phyloP scores from a whole-genome alignment of 345 rosid genomes.

The Punica granatum region DNA sequence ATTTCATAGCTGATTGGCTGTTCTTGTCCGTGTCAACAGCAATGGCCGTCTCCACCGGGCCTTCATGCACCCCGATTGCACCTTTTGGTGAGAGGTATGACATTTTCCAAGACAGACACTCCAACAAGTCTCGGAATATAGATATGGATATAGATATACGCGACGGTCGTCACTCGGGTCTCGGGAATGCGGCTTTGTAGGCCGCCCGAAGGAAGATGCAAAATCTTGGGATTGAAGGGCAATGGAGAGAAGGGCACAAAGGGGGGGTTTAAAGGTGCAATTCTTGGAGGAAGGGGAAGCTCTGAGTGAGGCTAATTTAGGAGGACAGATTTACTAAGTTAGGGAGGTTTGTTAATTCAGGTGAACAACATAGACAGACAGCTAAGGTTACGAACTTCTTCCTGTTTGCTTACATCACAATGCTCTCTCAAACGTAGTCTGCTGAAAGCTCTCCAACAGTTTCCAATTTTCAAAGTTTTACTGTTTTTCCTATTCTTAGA shows the following conservation, averaged over 20 bases:
- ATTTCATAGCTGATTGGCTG: conserved; percentile 50
- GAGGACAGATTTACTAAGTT: neutral
- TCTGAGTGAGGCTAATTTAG: neutral
- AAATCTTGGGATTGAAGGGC: neutral
- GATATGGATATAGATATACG: neutral
- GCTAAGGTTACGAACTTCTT: neutral
- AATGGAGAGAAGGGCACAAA: neutral
- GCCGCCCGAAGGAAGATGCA: neutral
- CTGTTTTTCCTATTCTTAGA: no score
- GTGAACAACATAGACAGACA: neutral
- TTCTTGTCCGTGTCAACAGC: conserved; percentile 42
- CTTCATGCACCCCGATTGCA: neutral
- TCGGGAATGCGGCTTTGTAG: neutral
- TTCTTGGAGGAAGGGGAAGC: neutral
- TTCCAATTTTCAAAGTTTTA: no score
- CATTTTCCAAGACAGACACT: neutral
- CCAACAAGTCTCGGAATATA: neutral
- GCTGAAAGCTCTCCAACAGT: no score
- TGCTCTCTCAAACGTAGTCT: no score
- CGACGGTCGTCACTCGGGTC: neutral
- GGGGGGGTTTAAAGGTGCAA: neutral
- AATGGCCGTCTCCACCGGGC: conserved; percentile 25
- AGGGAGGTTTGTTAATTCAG: neutral
- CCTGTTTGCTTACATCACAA: no score
- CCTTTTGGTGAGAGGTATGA: neutral